phyloP scores from a whole-genome alignment of 352 stramenopile genomes.

The Pythium grandisporangium region DNA sequence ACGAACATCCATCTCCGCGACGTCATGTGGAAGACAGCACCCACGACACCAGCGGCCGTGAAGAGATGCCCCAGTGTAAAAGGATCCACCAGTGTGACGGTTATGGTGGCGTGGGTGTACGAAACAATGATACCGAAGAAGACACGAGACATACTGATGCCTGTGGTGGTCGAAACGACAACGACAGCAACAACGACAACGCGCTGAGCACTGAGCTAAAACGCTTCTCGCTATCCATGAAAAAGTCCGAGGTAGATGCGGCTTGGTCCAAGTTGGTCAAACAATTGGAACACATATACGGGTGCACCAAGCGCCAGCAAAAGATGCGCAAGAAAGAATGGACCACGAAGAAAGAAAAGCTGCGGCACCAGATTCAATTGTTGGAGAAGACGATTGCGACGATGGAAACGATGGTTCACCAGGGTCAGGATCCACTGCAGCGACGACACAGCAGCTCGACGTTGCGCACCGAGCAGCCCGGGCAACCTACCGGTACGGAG shows the following conservation, averaged over 20 bases:
- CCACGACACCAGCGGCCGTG: no score
- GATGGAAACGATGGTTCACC: slow-evolving; percentile 40
- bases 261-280: slow-evolving; percentile 41
- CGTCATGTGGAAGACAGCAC: no score
- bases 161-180: no score
- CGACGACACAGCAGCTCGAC: slow-evolving; percentile 22
- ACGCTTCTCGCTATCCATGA: slow-evolving; percentile 31
- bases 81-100: no score
- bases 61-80: neutral
- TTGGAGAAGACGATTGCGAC: slow-evolving; percentile 64
- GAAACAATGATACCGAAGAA: no score
- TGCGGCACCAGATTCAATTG: slow-evolving; percentile 57
- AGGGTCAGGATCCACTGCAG: slow-evolving; percentile 44
- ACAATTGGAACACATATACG: slow-evolving; percentile 39
- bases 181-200: no score
- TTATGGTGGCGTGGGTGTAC: no score
- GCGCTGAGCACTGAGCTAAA: slow-evolving; percentile 7
- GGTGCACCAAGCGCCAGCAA: slow-evolving; percentile 27
- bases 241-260: slow-evolving; percentile 36
- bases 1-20: no score
- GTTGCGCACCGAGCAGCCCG: neutral
- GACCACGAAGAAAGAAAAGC: slow-evolving; percentile 51
- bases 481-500: neutral
- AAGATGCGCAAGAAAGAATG: slow-evolving; percentile 35
- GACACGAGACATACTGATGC: no score